Evolutionary conservation across 2,329 filamentous ascomycete genomes (phyloP).

Genomic region (Waltergamsia citrina): DNA sequence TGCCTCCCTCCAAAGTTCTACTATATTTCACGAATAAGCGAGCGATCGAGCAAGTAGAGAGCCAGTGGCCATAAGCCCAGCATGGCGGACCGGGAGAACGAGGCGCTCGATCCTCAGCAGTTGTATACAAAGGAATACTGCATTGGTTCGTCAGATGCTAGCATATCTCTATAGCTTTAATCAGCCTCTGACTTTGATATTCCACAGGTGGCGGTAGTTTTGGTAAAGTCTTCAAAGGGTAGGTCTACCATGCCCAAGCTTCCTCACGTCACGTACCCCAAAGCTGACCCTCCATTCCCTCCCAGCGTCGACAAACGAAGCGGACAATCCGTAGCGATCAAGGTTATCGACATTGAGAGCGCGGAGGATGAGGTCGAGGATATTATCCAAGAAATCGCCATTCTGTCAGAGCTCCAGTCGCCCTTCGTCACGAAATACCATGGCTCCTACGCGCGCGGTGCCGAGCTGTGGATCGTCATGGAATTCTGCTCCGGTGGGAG

Average conservation of each 20-base stretch:
- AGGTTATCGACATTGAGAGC: slow-evolving; percentile 97
- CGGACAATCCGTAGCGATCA: slow-evolving; percentile 92
- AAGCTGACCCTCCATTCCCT: neutral
- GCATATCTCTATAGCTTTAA: too few species aligned
- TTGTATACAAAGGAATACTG: slow-evolving; percentile 91
- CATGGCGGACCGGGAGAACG: slow-evolving; percentile 31
- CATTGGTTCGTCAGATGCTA: slow-evolving; percentile 57
- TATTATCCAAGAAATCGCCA: slow-evolving; percentile 97
- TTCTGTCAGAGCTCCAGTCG: slow-evolving; percentile 90
- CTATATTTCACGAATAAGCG: neutral
- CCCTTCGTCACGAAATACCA: slow-evolving; percentile 97
- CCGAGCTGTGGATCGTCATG: slow-evolving; percentile 99
- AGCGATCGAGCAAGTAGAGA: neutral
- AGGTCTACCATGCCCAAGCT: slow-evolving; percentile 11
- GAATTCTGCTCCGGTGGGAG: slow-evolving; percentile 97
- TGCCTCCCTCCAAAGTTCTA: too few species aligned
- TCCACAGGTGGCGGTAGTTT: slow-evolving; percentile 82
- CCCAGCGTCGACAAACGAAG: slow-evolving; percentile 84
- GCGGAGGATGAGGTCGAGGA: slow-evolving; percentile 99
- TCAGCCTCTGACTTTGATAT: slow-evolving; percentile 3
- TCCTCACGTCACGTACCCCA: neutral
- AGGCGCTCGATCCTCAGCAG: slow-evolving; percentile 68
- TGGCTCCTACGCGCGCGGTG: slow-evolving; percentile 91
- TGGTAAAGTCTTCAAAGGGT: slow-evolving; percentile 98
- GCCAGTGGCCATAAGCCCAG: neutral